A percentile compares a stretch with the other conserved stretches of the same genome.
Evolutionary conservation across 352 stramenopile species (phyloP).

Genomic region (Phytophthora citricola): DNA sequence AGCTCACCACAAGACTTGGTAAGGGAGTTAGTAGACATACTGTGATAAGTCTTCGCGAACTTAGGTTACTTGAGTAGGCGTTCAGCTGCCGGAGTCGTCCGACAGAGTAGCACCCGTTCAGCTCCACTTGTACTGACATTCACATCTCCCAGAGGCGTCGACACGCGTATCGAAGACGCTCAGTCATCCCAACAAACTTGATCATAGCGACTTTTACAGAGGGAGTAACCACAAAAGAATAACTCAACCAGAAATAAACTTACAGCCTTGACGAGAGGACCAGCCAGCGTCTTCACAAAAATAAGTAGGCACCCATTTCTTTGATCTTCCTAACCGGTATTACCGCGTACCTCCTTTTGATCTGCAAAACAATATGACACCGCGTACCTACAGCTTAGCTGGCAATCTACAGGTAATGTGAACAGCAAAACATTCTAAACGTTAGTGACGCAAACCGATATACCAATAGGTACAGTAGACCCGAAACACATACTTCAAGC

Average conservation of each 20-base stretch:
- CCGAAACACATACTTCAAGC: constrained; percentile 6
- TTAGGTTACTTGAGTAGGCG: constrained; percentile 5
- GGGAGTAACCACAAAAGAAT: too few species aligned
- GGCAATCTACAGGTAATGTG: neutral
- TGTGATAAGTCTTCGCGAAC: neutral
- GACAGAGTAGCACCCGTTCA: constrained; percentile 37
- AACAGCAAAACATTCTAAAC: neutral
- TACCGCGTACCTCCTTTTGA: too few species aligned
- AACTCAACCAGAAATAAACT: too few species aligned
- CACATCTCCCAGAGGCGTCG: neutral
- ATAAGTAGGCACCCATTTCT: too few species aligned
- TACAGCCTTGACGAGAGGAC: too few species aligned
- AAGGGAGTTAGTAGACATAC: constrained; percentile 21
- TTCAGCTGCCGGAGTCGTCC: constrained; percentile 15
- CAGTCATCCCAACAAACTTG: neutral
- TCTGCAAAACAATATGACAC: too few species aligned
- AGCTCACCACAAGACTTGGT: constrained; percentile 14
- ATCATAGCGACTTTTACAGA: too few species aligned
- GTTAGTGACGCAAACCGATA: neutral
- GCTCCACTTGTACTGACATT: constrained; percentile 26
- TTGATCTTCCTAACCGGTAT: too few species aligned
- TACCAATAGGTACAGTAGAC: neutral
- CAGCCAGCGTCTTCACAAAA: too few species aligned
- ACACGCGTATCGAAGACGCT: neutral
- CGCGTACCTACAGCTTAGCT: constrained; percentile 9